Conservation (phyloP, 306 rosid genomes). For the Carpinus fangiana region DNA sequence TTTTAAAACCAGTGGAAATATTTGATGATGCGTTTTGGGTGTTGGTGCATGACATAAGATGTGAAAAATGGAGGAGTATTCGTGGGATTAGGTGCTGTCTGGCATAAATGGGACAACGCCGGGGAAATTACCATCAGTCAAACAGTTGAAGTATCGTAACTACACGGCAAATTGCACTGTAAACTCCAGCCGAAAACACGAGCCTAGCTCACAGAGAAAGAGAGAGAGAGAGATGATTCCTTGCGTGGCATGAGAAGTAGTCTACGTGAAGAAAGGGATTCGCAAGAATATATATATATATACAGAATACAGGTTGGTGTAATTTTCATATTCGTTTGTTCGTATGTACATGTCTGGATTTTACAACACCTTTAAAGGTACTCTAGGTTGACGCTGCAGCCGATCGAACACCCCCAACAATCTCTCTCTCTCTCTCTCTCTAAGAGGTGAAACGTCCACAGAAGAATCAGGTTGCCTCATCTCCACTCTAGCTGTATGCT, state of each 20-base stretch:
- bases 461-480: constrained; percentile 64
- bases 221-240: constrained; percentile 30
- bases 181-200: constrained; percentile 1
- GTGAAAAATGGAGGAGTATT: not conserved
- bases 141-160: not conserved
- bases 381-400: constrained; percentile 78
- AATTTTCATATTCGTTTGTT: constrained; percentile 10
- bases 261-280: constrained; percentile 44
- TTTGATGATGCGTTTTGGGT: not conserved
- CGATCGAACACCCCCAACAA: constrained; percentile 31
- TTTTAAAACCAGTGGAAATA: too few relatives aligned
- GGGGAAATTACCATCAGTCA: not conserved
- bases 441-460: constrained; percentile 69
- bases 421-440: constrained; percentile 27
- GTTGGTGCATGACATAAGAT: not conserved
- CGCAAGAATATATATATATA: constrained; percentile 11
- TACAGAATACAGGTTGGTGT: constrained; percentile 14
- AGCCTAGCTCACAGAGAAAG: not conserved
- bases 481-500: constrained; percentile 61
- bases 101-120: not conserved
- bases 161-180: not conserved
- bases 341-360: constrained; percentile 42
- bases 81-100: not conserved
- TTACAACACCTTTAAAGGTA: constrained; percentile 55
- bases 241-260: constrained; percentile 49